Evolutionary conservation across 2,329 filamentous ascomycete species (phyloP), one percentile per base, ranked within the genome.

Genomic region (Verticillium albo-atrum): DNA sequence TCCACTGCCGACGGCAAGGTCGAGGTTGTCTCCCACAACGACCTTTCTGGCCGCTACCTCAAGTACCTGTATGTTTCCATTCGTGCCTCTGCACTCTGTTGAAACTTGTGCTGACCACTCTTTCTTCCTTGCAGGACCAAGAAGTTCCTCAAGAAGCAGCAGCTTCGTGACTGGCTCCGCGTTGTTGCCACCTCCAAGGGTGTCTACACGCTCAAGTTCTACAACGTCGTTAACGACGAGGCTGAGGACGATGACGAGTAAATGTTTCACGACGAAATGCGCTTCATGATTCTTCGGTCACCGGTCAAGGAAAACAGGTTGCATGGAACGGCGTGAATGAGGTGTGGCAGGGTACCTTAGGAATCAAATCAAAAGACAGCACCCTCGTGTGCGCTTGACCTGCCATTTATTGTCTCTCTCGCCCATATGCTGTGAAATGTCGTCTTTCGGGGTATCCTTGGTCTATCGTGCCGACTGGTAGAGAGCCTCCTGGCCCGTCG

Each of bases 121-220:
- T 17, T 25, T 42, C 12, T 25, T 6, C 63, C 30, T 14, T 32
- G 55, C 69, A 96, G 92, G 79, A 99, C 95, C 80, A 99, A 99
- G 92, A 99, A 99, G 88, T 99, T 97, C 90, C 90, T 99, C 82
- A 99, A 99, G 92, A 99, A 99, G 91, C 92, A 97, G 87, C 94
- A 98, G 88, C 91, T 99, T 78, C 92, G 95, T 84, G 95, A 99
- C 87, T 99, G 95, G 95, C 91, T 99, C 76, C 93, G 95, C 74
- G 94, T 99, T 72, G 95, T 99, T 75, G 96, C 92, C 71, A 98
- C 94, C 78, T 92, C 90, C 79, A 94, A 94, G 85, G 94, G 95
- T 77, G 93, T 97, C 68, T 99, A 99, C 86, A 93, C 97, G 87
- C 90, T 99, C 82, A 93, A 96, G 86, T 99, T 99, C 93, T 99